Base-by-base conservation (phyloP, 345 rosid species). In the Linum usitatissimum region DNA sequence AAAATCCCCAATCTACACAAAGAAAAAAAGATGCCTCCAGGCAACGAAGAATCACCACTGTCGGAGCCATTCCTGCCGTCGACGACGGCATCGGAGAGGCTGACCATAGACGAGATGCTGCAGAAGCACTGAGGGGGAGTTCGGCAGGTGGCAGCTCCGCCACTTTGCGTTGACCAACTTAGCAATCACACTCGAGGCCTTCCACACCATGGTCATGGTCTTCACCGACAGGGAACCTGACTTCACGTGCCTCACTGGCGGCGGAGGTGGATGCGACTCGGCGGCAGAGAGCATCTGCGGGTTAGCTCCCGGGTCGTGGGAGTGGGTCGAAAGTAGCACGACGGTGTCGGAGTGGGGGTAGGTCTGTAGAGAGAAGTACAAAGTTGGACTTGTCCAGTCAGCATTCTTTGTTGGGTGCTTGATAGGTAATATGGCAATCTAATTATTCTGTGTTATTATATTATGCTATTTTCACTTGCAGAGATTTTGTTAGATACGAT, bases 111-210 rank as follows among this genome's bases (percentile, higher is more conserved):
- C 13, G 88, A 85, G 18, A 89, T 79, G 62, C 45, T 86, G 2
- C 95, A 90, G 51, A 73, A 64, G 48, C 74, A 90, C 67, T 68
- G 83, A 0, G 97, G 97, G 95, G 17, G 61, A 86, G 18, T 68
- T 90, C 10, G 95, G 97, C 1, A 10, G 78, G 8, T 77, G 85
- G 56, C 97, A 90, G 73, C 42, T 84, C 36, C 9, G 82, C 36
- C 97, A 86, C 28, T 89, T 82, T 55, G 57, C 85, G 14, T 64
- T 90, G 70, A 89, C 81, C 12, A 86, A 91, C 5, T 40, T 86
- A 0, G 85, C 90, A 18, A 83, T 87, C 89, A 59, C 80, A 36
- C 85, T 89, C 18, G 95, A 89, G 66, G 77, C 96, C 6, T 94
- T 84, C 34, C 75, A 71, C 64, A 76, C 97, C 9, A 76, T 90